phyloP scores from a whole-genome alignment of 2,329 filamentous ascomycete genomes.

The Botrytis tulipae region DNA sequence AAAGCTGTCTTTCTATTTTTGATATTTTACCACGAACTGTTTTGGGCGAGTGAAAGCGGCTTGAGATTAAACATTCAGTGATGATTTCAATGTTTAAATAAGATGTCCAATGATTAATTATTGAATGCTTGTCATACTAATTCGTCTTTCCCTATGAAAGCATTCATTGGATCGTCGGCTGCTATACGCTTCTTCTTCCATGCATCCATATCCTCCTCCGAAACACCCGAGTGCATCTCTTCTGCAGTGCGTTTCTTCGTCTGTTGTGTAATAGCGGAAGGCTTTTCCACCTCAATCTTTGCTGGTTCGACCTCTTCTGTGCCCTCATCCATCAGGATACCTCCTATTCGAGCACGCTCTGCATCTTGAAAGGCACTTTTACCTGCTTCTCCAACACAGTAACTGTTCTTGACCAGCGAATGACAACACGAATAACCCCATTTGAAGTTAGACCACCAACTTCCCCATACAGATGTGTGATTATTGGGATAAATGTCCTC shows the following conservation, averaged over 20 bases:
- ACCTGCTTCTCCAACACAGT: constrained; percentile 91
- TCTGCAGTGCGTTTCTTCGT: constrained; percentile 71
- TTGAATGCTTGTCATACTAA: neutral
- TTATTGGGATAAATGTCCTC: constrained; percentile 90
- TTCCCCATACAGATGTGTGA: constrained; percentile 90
- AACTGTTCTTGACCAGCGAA: constrained; percentile 91
- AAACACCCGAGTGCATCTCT: constrained; percentile 74
- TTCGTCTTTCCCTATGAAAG: constrained; percentile 65
- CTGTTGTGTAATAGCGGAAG: constrained; percentile 28
- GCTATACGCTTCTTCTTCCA: constrained; percentile 74
- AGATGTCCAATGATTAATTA: neutral
- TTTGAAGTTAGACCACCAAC: constrained; percentile 93
- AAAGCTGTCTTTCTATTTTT: neutral
- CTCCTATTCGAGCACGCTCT: constrained; percentile 55
- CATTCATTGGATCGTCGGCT: constrained; percentile 84
- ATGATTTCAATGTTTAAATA: neutral
- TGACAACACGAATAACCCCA: constrained; percentile 98
- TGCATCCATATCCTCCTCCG: constrained; percentile 81
- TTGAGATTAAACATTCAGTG: neutral
- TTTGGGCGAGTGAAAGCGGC: neutral
- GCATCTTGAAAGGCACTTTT: constrained; percentile 77
- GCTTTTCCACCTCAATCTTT: constrained; percentile 39
- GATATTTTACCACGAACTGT: neutral
- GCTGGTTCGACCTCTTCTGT: constrained; percentile 35
- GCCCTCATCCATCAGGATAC: constrained; percentile 36